These are phyloP conservation scores for Colletotrichum somersetense DNA, from an alignment of 2,329 filamentous ascomycete species.

Conservation along the genomic window DNA sequence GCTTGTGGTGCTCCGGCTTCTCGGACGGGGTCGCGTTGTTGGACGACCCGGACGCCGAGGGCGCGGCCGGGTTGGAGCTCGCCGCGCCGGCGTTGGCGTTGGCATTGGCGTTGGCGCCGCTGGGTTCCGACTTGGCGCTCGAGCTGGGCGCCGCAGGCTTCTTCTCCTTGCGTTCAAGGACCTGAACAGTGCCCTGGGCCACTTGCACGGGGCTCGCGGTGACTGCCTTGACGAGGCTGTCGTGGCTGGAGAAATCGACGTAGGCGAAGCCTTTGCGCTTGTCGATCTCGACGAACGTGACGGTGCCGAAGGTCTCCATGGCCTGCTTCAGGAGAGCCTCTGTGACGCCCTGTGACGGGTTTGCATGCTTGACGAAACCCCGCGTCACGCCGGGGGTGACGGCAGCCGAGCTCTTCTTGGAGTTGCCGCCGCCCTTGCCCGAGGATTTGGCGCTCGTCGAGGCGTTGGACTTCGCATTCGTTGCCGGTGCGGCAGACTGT, in stretches of 20 bases:
- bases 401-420: constrained; percentile 50
- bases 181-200: constrained; percentile 87
- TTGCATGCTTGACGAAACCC: constrained; percentile 85
- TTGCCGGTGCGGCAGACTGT: constrained; percentile 17
- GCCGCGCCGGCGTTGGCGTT: constrained; percentile 23
- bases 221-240: constrained; percentile 81
- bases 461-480: constrained; percentile 22
- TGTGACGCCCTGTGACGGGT: constrained; percentile 91
- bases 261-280: constrained; percentile 96
- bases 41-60: constrained; percentile 12
- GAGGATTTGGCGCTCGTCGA: constrained; percentile 46
- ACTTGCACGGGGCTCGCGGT: constrained; percentile 84
- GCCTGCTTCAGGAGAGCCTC: constrained; percentile 82
- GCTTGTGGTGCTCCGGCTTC: constrained; percentile 44
- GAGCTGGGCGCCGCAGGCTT: constrained; percentile 49
- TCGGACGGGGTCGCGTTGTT: constrained; percentile 32
- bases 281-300: constrained; percentile 90
- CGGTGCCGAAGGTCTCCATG: constrained; percentile 78
- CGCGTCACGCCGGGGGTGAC: constrained; percentile 67
- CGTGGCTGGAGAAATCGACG: constrained; percentile 84
- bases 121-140: constrained; percentile 23
- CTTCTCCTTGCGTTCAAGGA: constrained; percentile 83
- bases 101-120: constrained; percentile 16
- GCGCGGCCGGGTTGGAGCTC: constrained; percentile 20
- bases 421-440: constrained; percentile 35